phyloP scores from a whole-genome alignment of 1,284 basidiomycete genomes.

The Rhizoctonia solani region DNA sequence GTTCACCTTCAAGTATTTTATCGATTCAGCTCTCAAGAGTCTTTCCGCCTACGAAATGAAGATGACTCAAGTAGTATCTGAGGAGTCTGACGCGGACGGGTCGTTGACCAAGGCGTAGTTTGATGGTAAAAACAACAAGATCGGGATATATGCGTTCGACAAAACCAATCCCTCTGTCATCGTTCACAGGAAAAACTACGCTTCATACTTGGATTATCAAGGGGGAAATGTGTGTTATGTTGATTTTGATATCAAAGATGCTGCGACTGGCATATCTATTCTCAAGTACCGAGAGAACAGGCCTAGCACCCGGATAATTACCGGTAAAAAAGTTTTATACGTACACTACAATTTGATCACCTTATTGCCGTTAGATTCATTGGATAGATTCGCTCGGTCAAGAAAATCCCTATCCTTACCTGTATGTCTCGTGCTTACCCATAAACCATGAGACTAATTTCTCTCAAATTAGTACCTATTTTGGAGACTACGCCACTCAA shows the following conservation, averaged over 20 bases:
- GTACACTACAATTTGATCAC: neutral
- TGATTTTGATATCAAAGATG: conserved; percentile 21
- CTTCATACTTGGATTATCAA: conserved; percentile 29
- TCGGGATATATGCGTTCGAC: conserved; percentile 25
- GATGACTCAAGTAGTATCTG: conserved; percentile 19
- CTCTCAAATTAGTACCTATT: neutral
- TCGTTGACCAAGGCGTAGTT: conserved; percentile 9
- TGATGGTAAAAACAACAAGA: conserved; percentile 18
- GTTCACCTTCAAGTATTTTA: conserved; percentile 13
- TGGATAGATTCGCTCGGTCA: neutral
- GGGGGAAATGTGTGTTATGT: conserved; percentile 11
- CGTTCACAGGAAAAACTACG: conserved; percentile 4
- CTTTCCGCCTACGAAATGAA: neutral
- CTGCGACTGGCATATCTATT: neutral
- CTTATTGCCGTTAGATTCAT: neutral
- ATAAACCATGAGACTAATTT: neutral
- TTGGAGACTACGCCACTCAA: conserved; percentile 7
- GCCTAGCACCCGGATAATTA: conserved; percentile 1
- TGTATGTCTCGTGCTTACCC: too few species aligned
- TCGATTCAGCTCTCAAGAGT: conserved; percentile 11
- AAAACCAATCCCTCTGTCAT: conserved; percentile 6
- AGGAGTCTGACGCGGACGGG: neutral
- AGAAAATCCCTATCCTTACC: neutral
- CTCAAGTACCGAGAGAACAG: conserved; percentile 20
- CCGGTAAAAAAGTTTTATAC: neutral